Evolutionary conservation across 192 early-diverging fungal genomes (phyloP).

Genomic region (Jimgerdemannia flammicorona): DNA sequence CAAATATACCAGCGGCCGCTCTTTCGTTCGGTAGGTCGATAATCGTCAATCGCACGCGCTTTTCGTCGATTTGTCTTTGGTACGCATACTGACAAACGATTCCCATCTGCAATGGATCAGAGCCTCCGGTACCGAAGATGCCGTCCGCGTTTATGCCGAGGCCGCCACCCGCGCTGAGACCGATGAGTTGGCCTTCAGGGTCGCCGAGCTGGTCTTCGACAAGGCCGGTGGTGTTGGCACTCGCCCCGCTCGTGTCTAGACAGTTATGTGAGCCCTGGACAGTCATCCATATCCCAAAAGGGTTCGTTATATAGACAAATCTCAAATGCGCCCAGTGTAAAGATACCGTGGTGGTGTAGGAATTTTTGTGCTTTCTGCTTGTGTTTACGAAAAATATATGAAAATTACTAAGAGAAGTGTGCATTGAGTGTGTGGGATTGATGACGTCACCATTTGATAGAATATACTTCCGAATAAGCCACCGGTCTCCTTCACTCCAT

Average conservation of each 20-base stretch:
- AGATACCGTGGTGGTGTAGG: too few species aligned
- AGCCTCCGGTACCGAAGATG: conserved; percentile 98
- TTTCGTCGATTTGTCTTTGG: background rate
- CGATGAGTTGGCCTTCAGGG: conserved; percentile 80
- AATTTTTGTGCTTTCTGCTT: too few species aligned
- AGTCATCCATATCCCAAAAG: too few species aligned
- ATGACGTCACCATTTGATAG: too few species aligned
- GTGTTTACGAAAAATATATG: too few species aligned
- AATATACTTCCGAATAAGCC: too few species aligned
- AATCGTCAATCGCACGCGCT: background rate
- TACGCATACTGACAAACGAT: background rate
- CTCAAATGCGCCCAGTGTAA: too few species aligned
- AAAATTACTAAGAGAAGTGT: too few species aligned
- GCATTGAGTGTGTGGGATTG: too few species aligned
- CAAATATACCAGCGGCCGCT: conserved; percentile 83
- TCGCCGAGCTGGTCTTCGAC: conserved; percentile 93
- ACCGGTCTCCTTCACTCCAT: too few species aligned
- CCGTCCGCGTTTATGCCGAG: conserved; percentile 98
- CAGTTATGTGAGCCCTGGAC: too few species aligned
- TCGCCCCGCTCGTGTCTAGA: conserved; percentile 44
- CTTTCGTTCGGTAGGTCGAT: conserved; percentile 79
- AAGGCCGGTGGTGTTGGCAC: conserved; percentile 87
- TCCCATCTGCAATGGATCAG: conserved; percentile 23
- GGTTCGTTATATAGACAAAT: too few species aligned
- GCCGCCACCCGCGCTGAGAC: conserved; percentile 89